A percentile compares a stretch with the other conserved stretches of the same genome.
These are phyloP conservation scores for Leishmania arabica DNA, from an alignment of 208 protist species.

Conservation along the genomic window DNA sequence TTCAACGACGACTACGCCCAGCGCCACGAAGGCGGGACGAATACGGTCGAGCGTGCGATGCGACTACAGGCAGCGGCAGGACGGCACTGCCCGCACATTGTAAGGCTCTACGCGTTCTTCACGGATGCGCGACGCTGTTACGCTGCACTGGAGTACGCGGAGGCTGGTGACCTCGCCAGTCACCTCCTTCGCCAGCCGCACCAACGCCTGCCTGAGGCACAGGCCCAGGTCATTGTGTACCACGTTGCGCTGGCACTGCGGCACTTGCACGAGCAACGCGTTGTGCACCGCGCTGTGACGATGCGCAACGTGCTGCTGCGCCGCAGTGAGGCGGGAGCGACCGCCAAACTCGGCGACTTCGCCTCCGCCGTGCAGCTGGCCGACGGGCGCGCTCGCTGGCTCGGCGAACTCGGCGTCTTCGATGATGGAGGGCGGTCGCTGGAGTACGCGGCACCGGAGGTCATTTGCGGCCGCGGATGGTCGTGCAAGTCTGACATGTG, in stretches of 20 bases:
- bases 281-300: conserved; percentile 87
- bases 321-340: conserved; percentile 12
- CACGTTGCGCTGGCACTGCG: conserved; percentile 46
- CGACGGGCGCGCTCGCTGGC: not conserved
- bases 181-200: conserved; percentile 3
- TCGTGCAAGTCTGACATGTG: conserved; percentile 75
- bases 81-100: conserved; percentile 91
- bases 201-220: conserved; percentile 32
- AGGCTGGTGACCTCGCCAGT: conserved; percentile 86
- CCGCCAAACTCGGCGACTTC: conserved; percentile 97
- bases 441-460: conserved; percentile 98
- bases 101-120: conserved; percentile 97
- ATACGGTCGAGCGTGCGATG: conserved; percentile 88
- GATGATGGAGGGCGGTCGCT: conserved; percentile 70
- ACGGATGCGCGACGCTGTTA: conserved; percentile 94
- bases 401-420: not conserved
- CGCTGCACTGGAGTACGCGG: conserved; percentile 97
- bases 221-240: conserved; percentile 27
- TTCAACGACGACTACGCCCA: conserved; percentile 32
- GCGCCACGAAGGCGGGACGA: not conserved
- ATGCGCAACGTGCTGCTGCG: conserved; percentile 74
- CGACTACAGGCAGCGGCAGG: conserved; percentile 95
- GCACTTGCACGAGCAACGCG: conserved; percentile 56
- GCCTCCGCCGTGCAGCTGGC: conserved; percentile 72
- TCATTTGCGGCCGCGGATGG: conserved; percentile 50